Percentiles rank a stretch among this genome's conserved stretches.
These are phyloP conservation scores for Heteromeles arbutifolia DNA, from an alignment of 306 rosid genomes.

Conservation along the genomic window DNA sequence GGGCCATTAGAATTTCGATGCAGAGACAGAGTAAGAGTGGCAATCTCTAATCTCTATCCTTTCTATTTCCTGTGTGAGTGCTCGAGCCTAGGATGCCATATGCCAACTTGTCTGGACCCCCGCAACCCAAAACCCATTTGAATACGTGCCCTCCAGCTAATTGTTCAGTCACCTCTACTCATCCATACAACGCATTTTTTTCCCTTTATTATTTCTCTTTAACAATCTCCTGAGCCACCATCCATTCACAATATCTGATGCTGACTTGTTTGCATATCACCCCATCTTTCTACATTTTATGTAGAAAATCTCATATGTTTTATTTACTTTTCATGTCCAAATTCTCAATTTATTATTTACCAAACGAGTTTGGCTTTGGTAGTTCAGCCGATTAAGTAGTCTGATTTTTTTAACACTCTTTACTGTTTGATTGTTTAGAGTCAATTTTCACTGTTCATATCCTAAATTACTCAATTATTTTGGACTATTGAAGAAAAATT, in stretches of 20 bases:
- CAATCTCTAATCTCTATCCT: not conserved
- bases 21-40: not conserved
- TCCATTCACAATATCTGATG: too few relatives aligned
- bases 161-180: not conserved
- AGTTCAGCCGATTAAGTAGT: not conserved
- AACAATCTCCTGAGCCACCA: too few relatives aligned
- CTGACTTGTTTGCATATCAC: too few relatives aligned
- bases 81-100: conserved; percentile 7
- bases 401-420: too few relatives aligned
- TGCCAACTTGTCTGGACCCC: conserved; percentile 16
- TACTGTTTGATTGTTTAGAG: too few relatives aligned
- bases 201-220: not conserved
- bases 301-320: too few relatives aligned
- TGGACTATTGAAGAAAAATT: not conserved
- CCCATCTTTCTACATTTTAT: too few relatives aligned
- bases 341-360: too few relatives aligned
- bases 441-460: too few relatives aligned
- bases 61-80: not conserved
- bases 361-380: not conserved
- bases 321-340: too few relatives aligned
- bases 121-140: not conserved
- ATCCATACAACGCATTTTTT: not conserved
- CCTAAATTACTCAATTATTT: too few relatives aligned
- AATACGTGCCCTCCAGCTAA: conserved; percentile 37
- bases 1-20: too few relatives aligned